Evolutionary conservation across 352 stramenopile species (phyloP).

Genomic region (Albugo candida): DNA sequence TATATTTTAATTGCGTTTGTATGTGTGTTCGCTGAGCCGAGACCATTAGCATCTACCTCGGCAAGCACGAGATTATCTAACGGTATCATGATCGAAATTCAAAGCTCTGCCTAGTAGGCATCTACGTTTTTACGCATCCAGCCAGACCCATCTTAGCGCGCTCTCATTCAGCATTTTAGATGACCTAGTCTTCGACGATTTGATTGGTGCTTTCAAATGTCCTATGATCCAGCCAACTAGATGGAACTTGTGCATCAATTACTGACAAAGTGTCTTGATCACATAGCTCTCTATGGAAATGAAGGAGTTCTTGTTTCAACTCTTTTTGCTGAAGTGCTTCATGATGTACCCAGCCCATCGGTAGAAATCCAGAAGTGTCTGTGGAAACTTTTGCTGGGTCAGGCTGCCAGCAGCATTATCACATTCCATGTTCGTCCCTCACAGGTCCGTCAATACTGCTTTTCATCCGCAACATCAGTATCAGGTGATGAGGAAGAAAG

Average conservation of each 20-base stretch:
- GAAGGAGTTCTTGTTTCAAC: not conserved
- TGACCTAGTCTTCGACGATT: too few relatives aligned
- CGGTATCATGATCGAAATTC: conserved; percentile 33
- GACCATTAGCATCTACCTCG: conserved; percentile 89
- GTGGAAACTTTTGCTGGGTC: not conserved
- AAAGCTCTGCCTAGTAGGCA: conserved; percentile 42
- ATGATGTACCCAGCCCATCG: not conserved
- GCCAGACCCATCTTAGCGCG: too few relatives aligned
- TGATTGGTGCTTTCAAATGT: too few relatives aligned
- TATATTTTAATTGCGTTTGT: too few relatives aligned
- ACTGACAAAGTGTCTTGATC: not conserved
- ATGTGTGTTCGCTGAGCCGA: conserved; percentile 88
- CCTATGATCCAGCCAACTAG: too few relatives aligned
- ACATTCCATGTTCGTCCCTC: not conserved
- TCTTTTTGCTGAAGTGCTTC: not conserved
- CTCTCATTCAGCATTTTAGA: too few relatives aligned
- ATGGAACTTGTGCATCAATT: not conserved
- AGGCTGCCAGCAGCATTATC: not conserved
- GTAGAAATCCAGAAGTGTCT: not conserved
- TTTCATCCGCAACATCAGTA: not conserved
- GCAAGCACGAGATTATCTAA: conserved; percentile 87
- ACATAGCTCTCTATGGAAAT: not conserved
- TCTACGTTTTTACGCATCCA: too few relatives aligned
- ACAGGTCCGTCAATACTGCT: not conserved
- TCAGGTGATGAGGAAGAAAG: not conserved